Percentiles rank a stretch among this genome's conserved stretches.
These are phyloP conservation scores for Talaromyces stipitatus DNA, from an alignment of 495 filamentous ascomycete species.

Conservation along the genomic window DNA sequence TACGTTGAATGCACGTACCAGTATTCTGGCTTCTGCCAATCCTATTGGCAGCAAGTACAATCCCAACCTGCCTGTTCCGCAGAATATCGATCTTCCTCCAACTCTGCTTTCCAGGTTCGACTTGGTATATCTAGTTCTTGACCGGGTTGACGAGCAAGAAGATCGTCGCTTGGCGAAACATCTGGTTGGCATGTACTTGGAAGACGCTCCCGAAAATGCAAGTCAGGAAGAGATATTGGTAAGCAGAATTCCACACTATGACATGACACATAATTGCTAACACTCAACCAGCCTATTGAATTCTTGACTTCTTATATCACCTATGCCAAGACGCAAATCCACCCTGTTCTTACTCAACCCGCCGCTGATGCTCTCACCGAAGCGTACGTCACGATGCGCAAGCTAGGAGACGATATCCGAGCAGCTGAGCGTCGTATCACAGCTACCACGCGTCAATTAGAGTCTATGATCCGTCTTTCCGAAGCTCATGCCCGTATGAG, in stretches of 20 bases:
- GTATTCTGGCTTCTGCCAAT: constrained; percentile 92
- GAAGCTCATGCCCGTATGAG: constrained; percentile 99
- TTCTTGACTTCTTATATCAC: constrained; percentile 97
- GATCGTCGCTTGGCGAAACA: constrained; percentile 88
- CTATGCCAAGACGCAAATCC: constrained; percentile 81
- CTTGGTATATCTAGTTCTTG: constrained; percentile 91
- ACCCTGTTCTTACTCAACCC: constrained; percentile 68
- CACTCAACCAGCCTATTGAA: constrained; percentile 62
- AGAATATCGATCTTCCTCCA: constrained; percentile 95
- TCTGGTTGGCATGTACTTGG: constrained; percentile 93
- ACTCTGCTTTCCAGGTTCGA: constrained; percentile 94
- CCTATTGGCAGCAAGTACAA: constrained; percentile 98
- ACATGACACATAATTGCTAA: background rate
- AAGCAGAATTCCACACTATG: constrained; percentile 28
- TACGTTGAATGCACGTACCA: constrained; percentile 89
- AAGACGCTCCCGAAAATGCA: constrained; percentile 87
- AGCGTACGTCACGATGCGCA: constrained; percentile 92
- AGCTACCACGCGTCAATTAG: constrained; percentile 89
- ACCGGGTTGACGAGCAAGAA: constrained; percentile 79
- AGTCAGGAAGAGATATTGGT: constrained; percentile 68
- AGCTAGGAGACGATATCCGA: constrained; percentile 90
- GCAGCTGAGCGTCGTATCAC: constrained; percentile 92
- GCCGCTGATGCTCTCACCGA: constrained; percentile 75
- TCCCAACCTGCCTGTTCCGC: constrained; percentile 85
- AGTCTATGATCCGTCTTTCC: constrained; percentile 92